These are phyloP conservation scores for Brassica balearica DNA, from an alignment of 441 rosid species.

Conservation along the genomic window DNA sequence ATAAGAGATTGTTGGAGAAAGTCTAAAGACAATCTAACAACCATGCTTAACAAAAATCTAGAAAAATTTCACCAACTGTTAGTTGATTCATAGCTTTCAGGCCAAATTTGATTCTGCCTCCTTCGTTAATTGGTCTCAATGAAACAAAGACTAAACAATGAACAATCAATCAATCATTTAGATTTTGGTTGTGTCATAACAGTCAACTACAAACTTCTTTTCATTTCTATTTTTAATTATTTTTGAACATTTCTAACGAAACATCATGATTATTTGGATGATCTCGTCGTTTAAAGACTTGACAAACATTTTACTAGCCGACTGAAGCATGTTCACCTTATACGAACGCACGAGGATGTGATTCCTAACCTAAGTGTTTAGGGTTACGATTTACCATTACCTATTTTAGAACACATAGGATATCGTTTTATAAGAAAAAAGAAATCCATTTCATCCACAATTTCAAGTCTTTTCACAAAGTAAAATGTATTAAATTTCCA, in stretches of 20 bases:
- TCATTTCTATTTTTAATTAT: slow-evolving; percentile 15
- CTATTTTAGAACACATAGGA: background rate
- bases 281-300: background rate
- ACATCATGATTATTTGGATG: background rate
- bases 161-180: slow-evolving; percentile 36
- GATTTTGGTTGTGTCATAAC: slow-evolving; percentile 39
- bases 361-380: background rate
- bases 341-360: background rate
- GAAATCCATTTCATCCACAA: background rate
- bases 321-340: background rate
- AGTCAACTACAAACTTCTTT: slow-evolving; percentile 46
- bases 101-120: slow-evolving; percentile 36
- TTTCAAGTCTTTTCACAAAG: background rate
- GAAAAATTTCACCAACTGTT: slow-evolving; percentile 44
- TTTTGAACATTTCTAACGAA: background rate
- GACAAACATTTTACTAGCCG: background rate
- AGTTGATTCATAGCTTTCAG: slow-evolving; percentile 48
- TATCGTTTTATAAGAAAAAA: background rate
- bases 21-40: slow-evolving; percentile 42
- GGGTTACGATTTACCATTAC: background rate
- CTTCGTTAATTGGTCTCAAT: slow-evolving; percentile 28
- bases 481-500: background rate
- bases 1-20: slow-evolving; percentile 27
- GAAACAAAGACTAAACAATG: slow-evolving; percentile 22
- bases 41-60: slow-evolving; percentile 32